Percentiles rank a stretch among this genome's conserved stretches.
phyloP scores from a whole-genome alignment of 768 basidiomycete genomes.

The Boletellus ananiceps region DNA sequence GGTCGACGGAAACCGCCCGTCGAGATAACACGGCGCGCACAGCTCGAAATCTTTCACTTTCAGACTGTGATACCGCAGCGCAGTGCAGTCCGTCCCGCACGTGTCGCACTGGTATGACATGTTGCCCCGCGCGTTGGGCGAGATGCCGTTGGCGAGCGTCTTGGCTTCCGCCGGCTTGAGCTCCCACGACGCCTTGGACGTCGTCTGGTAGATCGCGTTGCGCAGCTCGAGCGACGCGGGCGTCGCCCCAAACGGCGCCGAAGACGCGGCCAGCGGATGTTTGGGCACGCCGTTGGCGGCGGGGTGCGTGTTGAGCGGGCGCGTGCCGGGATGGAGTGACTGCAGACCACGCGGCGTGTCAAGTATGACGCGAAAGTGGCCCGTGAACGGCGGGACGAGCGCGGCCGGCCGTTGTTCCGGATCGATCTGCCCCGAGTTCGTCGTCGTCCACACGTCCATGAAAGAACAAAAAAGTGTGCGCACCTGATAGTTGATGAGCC shows the following conservation, averaged over 20 bases:
- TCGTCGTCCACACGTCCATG: constrained; percentile 1
- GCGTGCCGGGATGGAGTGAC: constrained; percentile 83
- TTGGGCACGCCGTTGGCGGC: constrained; percentile 48
- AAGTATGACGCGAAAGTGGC: constrained; percentile 96
- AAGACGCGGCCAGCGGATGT: constrained; percentile 21
- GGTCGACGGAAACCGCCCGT: constrained; percentile 92
- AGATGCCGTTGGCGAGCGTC: constrained; percentile 49
- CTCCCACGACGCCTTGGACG: constrained; percentile 74
- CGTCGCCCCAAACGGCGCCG: background rate
- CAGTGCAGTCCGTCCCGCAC: constrained; percentile 90
- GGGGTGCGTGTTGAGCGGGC: constrained; percentile 43
- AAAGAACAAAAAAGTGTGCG: background rate
- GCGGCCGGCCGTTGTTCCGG: constrained; percentile 93
- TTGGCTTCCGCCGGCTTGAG: constrained; percentile 67
- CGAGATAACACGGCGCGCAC: constrained; percentile 89
- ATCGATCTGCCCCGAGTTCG: constrained; percentile 67
- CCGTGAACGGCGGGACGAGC: constrained; percentile 94
- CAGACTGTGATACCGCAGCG: constrained; percentile 84
- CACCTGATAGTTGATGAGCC: constrained; percentile 97
- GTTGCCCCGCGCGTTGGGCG: constrained; percentile 44
- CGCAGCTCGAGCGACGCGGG: constrained; percentile 83
- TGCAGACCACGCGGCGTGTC: constrained; percentile 96
- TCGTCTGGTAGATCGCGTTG: constrained; percentile 83
- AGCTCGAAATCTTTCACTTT: constrained; percentile 90
- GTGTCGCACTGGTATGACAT: constrained; percentile 81